phyloP scores from a whole-genome alignment of 169 alveolate species.

The Plasmodium chabaudi region DNA sequence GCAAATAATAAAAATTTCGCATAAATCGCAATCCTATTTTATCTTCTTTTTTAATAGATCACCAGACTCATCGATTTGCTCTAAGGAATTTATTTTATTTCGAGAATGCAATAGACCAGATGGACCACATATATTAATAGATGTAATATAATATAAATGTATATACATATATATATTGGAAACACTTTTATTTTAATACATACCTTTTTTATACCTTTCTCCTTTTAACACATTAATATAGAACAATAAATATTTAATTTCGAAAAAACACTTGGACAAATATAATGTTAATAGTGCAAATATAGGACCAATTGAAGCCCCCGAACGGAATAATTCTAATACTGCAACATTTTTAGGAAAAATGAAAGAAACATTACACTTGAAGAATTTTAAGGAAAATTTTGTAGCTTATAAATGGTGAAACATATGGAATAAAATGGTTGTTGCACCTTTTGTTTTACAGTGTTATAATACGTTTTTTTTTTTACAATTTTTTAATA shows the following conservation, averaged over 20 bases:
- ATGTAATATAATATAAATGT: constrained; percentile 67
- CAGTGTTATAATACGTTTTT: constrained; percentile 6
- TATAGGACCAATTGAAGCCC: constrained; percentile 73
- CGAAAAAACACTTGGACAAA: constrained; percentile 68
- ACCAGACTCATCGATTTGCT: constrained; percentile 83
- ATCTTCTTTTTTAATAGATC: constrained; percentile 47
- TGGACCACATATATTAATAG: constrained; percentile 83
- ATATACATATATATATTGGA: neutral
- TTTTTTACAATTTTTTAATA: constrained; percentile 1
- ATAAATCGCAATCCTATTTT: too few relatives aligned
- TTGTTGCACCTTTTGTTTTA: neutral
- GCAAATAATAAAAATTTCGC: too few relatives aligned
- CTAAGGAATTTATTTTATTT: constrained; percentile 84
- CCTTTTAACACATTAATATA: neutral
- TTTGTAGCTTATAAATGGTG: constrained; percentile 76
- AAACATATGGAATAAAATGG: neutral
- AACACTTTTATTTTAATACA: neutral
- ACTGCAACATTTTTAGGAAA: constrained; percentile 65
- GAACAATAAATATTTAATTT: constrained; percentile 66
- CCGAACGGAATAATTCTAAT: constrained; percentile 60
- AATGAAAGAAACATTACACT: constrained; percentile 71
- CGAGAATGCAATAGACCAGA: constrained; percentile 87
- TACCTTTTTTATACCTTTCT: neutral
- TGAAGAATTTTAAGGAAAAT: constrained; percentile 74
- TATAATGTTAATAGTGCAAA: constrained; percentile 57